Percentiles rank a stretch among this genome's conserved stretches.
These are phyloP conservation scores for Candida caryicola DNA, from an alignment of 805 yeast species.

Conservation along the genomic window DNA sequence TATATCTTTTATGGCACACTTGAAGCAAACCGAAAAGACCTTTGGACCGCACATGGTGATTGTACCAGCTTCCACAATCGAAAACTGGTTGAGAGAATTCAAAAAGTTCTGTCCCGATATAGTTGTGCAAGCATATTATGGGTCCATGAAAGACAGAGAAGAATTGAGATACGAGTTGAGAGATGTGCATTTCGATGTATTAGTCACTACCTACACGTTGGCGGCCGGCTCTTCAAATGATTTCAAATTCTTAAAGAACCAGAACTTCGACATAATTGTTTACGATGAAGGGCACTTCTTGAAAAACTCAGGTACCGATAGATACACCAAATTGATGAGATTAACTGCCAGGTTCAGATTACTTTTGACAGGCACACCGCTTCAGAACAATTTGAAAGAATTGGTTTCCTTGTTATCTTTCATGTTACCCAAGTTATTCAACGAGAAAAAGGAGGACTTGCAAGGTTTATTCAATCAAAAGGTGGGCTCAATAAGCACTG, in stretches of 20 bases:
- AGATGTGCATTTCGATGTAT: constrained; percentile 69
- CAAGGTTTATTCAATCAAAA: constrained; percentile 83
- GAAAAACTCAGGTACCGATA: constrained; percentile 82
- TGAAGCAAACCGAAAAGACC: constrained; percentile 57
- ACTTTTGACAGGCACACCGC: constrained; percentile 92
- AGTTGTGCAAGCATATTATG: constrained; percentile 90
- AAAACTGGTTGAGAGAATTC: constrained; percentile 96
- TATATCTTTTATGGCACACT: constrained; percentile 82
- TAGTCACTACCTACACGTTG: constrained; percentile 90
- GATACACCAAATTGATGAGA: constrained; percentile 84
- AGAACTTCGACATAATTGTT: constrained; percentile 80
- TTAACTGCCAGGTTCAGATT: constrained; percentile 80
- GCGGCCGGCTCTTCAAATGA: constrained; percentile 88
- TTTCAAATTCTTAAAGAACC: constrained; percentile 68
- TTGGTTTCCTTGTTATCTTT: constrained; percentile 87
- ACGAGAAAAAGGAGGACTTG: constrained; percentile 77
- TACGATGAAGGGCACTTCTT: constrained; percentile 98
- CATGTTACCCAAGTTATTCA: constrained; percentile 80
- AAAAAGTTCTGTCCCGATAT: constrained; percentile 80
- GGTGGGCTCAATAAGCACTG: constrained; percentile 60
- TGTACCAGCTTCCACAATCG: constrained; percentile 95
- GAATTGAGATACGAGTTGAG: constrained; percentile 71
- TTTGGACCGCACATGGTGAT: constrained; percentile 87
- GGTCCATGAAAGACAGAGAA: constrained; percentile 78
- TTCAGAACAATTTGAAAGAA: constrained; percentile 90